phyloP scores from a whole-genome alignment of 331 rosid genomes.

The Rhamnella rubrinervis region DNA sequence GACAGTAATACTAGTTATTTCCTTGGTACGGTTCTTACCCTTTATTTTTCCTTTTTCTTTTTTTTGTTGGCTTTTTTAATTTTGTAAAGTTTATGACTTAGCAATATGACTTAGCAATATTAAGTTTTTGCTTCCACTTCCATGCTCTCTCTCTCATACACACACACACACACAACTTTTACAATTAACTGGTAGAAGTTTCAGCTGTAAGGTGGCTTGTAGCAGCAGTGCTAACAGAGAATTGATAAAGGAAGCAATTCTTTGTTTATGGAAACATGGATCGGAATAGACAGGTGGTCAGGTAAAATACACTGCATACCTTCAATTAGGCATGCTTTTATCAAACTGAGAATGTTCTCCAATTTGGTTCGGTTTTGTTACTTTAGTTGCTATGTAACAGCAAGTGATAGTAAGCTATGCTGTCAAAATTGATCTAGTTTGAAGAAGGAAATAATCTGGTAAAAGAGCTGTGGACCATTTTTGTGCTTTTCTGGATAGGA shows the following conservation, averaged over 20 bases:
- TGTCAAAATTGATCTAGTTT: too few relatives aligned
- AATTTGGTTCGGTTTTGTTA: neutral
- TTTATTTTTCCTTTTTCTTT: neutral
- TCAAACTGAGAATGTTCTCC: neutral
- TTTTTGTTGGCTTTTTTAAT: constrained; percentile 13
- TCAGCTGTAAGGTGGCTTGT: constrained; percentile 18
- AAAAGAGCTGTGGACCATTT: too few relatives aligned
- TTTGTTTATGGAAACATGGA: neutral
- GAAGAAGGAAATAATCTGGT: too few relatives aligned
- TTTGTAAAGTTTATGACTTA: constrained; percentile 22
- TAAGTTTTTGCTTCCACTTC: constrained; percentile 17
- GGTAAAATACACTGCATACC: neutral
- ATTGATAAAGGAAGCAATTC: neutral
- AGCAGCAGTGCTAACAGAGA: neutral
- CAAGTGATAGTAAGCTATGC: too few relatives aligned
- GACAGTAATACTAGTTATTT: constrained; percentile 30
- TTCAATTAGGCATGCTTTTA: neutral
- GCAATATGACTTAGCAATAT: constrained; percentile 20
- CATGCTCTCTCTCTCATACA: constrained; percentile 1
- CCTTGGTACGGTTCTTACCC: constrained; percentile 31
- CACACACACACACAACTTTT: too few relatives aligned
- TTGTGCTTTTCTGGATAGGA: too few relatives aligned
- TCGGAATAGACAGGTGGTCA: neutral
- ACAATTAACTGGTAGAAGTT: constrained; percentile 9
- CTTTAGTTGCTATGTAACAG: too few relatives aligned